Conservation (phyloP, 768 basidiomycete species). For the Leccinum barrowsii region DNA sequence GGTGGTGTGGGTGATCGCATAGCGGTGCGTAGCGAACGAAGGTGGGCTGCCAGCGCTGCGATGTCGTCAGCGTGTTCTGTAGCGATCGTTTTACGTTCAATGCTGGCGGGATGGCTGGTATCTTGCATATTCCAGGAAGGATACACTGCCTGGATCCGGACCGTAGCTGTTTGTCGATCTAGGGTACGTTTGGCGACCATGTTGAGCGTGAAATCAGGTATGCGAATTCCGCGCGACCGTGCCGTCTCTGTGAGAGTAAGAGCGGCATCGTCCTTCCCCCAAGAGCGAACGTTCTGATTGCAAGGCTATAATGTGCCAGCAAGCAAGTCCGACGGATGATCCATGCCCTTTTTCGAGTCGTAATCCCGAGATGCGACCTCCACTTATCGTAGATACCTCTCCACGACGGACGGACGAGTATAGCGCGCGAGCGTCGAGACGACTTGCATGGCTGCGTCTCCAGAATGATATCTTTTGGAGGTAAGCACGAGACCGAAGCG, state of each 20-base stretch:
- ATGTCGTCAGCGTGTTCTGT: background rate
- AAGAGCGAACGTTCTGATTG: constrained; percentile 40
- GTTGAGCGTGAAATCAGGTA: constrained; percentile 38
- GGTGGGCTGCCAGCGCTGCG: constrained; percentile 13
- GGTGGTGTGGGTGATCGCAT: constrained; percentile 13
- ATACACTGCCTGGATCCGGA: background rate
- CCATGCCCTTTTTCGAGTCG: no score
- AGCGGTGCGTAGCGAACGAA: constrained; percentile 25
- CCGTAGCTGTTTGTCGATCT: background rate
- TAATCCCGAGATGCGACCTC: no score
- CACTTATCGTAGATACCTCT: no score
- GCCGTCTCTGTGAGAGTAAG: constrained; percentile 43
- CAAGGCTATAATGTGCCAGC: constrained; percentile 34
- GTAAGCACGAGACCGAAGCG: no score
- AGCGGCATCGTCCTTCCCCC: constrained; percentile 39
- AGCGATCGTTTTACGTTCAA: no score
- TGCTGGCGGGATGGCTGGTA: no score
- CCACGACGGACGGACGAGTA: no score
- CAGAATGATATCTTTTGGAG: constrained; percentile 41
- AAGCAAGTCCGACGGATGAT: constrained; percentile 5
- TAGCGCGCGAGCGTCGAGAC: no score
- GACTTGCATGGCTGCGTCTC: no score
- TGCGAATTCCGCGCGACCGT: constrained; percentile 21
- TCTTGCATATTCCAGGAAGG: no score
- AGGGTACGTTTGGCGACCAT: constrained; percentile 28